A percentile compares a stretch with the other conserved stretches of the same genome.
Evolutionary conservation across 139 green algal species (phyloP).

Genomic region (Chlamydomonas schloesseri): DNA sequence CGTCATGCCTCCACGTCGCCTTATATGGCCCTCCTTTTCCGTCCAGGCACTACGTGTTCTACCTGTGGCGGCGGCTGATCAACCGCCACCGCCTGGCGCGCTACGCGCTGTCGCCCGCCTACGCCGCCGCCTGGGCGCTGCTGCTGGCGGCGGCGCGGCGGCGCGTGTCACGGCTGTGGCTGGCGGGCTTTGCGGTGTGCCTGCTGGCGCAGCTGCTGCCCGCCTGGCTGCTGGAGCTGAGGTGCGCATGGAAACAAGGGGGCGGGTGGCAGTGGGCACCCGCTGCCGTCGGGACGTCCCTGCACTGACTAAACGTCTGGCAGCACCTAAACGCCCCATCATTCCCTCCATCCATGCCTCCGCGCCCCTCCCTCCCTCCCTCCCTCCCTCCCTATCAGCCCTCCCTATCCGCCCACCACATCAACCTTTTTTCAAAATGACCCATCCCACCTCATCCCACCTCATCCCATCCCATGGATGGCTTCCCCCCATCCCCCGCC

Average conservation of each 20-base stretch:
- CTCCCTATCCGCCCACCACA: no score
- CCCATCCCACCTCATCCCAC: no score
- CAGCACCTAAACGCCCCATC: background rate
- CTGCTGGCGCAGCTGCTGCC: slow-evolving; percentile 75
- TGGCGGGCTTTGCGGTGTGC: slow-evolving; percentile 50
- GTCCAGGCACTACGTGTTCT: slow-evolving; percentile 95
- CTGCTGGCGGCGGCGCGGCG: slow-evolving; percentile 48
- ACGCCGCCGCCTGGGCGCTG: slow-evolving; percentile 54
- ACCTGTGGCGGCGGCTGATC: slow-evolving; percentile 83
- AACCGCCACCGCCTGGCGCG: slow-evolving; percentile 10
- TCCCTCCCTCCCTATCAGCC: no score
- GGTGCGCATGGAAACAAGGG: slow-evolving; percentile 49
- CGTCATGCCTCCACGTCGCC: no score
- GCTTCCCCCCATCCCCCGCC: background rate
- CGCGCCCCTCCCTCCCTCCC: no score
- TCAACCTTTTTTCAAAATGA: no score
- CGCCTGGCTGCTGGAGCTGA: slow-evolving; percentile 88
- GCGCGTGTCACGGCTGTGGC: slow-evolving; percentile 52
- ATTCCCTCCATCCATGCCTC: background rate
- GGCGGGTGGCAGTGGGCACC: background rate
- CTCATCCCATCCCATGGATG: no score
- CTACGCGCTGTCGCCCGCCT: slow-evolving; percentile 68
- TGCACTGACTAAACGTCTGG: no score
- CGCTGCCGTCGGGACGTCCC: no score
- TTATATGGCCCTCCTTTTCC: no score